Evolutionary conservation across 129 eudicot genomes (phyloP).

Genomic region (Logfia minima): DNA sequence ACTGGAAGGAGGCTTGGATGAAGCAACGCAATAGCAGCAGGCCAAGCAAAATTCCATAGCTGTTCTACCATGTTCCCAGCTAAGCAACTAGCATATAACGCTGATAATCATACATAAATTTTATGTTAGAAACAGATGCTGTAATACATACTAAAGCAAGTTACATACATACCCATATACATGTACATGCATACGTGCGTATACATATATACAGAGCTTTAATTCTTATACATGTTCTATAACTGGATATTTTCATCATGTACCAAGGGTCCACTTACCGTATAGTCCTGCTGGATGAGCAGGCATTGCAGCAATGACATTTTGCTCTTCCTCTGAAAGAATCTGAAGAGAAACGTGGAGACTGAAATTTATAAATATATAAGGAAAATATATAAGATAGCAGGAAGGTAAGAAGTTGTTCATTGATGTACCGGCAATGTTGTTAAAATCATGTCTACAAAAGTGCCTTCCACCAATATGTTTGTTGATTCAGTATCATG

Average conservation of each 20-base stretch:
- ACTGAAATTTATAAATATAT: constrained; percentile 7
- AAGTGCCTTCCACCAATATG: constrained; percentile 61
- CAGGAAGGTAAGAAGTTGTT: constrained; percentile 3
- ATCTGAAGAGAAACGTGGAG: constrained; percentile 49
- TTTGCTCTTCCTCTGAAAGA: constrained; percentile 86
- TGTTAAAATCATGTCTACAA: constrained; percentile 81
- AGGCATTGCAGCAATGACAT: constrained; percentile 81
- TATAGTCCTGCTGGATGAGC: constrained; percentile 98
- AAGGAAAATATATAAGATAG: constrained; percentile 5
- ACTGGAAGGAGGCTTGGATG: constrained; percentile 99
- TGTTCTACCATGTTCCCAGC: constrained; percentile 95
- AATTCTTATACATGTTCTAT: not conserved
- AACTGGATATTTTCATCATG: not conserved
- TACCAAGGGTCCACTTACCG: constrained; percentile 47
- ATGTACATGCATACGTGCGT: not conserved
- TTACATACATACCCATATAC: not conserved
- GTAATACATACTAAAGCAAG: not conserved
- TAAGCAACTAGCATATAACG: constrained; percentile 86
- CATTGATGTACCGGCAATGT: constrained; percentile 72
- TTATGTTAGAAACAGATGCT: constrained; percentile 33
- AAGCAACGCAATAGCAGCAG: constrained; percentile 90
- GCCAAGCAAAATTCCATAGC: constrained; percentile 96
- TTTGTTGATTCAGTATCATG: constrained; percentile 63
- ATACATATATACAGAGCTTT: not conserved
- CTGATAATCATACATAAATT: constrained; percentile 43